Conservation (phyloP, 73 alveolate genomes). For the Tetrahymena elliotti region DNA sequence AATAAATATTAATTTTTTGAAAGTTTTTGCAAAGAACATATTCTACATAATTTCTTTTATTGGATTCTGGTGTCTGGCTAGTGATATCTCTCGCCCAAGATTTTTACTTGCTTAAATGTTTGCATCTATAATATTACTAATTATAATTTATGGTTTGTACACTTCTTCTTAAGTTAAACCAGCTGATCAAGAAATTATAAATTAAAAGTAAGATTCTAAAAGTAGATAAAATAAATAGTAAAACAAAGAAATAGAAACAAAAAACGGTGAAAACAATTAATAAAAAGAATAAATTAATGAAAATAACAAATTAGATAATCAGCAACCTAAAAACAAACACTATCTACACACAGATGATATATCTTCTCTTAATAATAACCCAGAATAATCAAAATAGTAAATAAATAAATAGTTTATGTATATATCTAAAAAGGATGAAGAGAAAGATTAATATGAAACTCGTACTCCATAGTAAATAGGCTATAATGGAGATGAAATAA, state of each 20-base stretch:
- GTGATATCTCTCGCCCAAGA: not conserved
- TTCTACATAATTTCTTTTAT: not conserved
- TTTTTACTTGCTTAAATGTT: not conserved
- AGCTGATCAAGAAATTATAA: not conserved
- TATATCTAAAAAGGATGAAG: not conserved
- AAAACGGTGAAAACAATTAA: not conserved
- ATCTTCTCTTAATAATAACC: not conserved
- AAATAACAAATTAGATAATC: not conserved
- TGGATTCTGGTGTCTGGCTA: not conserved
- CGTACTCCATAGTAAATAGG: not conserved
- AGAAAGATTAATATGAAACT: not conserved
- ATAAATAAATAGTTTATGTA: not conserved
- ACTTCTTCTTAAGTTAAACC: not conserved
- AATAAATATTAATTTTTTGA: not conserved
- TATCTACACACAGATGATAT: not conserved
- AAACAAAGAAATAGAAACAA: not conserved
- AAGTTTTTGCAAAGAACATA: not conserved
- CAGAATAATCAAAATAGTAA: not conserved
- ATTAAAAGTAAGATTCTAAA: not conserved
- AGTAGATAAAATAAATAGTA: not conserved
- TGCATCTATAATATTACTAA: not conserved
- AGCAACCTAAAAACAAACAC: not conserved
- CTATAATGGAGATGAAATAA: not conserved
- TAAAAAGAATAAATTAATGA: not conserved
- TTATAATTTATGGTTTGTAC: not conserved